Evolutionary conservation across 2,329 filamentous ascomycete species (phyloP).

Genomic region (Aspergillus sp.): DNA sequence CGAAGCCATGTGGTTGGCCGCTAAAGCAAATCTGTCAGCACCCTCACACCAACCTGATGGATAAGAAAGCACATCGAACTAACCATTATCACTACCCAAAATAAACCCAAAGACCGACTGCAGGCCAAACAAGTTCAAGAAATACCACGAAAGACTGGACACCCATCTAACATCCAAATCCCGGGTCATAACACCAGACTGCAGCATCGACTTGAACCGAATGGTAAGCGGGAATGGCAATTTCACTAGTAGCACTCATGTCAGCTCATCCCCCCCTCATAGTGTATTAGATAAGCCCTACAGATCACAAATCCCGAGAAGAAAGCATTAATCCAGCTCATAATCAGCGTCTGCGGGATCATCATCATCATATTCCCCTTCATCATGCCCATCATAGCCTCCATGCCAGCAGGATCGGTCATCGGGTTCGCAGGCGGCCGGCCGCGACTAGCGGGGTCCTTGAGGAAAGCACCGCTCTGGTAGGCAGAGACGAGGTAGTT

Average conservation of each 20-base stretch:
- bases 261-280: constrained; percentile 13
- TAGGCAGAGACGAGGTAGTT: constrained; percentile 77
- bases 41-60: not conserved
- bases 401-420: constrained; percentile 94
- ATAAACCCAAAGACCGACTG: constrained; percentile 98
- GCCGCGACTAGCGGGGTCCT: constrained; percentile 81
- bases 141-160: constrained; percentile 98
- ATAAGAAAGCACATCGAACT: constrained; percentile 34
- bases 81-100: constrained; percentile 92
- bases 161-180: constrained; percentile 99
- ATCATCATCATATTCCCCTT: constrained; percentile 99
- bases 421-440: constrained; percentile 91
- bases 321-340: constrained; percentile 99
- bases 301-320: constrained; percentile 98
- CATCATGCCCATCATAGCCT: constrained; percentile 99
- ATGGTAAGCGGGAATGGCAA: constrained; percentile 95
- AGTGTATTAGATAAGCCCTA: constrained; percentile 49
- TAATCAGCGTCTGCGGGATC: constrained; percentile 96
- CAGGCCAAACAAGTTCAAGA: constrained; percentile 92
- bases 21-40: constrained; percentile 48
- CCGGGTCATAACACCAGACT: constrained; percentile 91
- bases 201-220: constrained; percentile 99
- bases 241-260: constrained; percentile 67
- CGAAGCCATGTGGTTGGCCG: constrained; percentile 86
- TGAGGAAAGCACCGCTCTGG: constrained; percentile 83